Evolutionary conservation across 1,284 basidiomycete species (phyloP), one percentile per base, ranked within the genome.

Genomic region (Leccinum griseonigrum): DNA sequence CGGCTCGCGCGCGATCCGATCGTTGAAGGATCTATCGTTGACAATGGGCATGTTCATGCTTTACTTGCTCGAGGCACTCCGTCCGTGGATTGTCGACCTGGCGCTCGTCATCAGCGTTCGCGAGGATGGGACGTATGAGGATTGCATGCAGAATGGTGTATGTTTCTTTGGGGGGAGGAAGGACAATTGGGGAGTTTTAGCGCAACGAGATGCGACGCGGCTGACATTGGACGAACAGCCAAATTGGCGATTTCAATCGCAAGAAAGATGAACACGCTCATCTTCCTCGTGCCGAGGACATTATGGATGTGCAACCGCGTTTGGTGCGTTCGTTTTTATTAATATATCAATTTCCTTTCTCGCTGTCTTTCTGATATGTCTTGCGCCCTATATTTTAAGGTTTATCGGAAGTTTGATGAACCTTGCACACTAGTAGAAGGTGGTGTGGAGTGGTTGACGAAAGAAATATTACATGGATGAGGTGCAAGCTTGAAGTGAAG

Each of bases 41-140:
- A 91, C 90, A 52, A 96, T 92, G 26, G 96, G 90, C 1, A 76
- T 97, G 57, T 99, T 98, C 86, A 91, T 98, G 83, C 84, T 99
- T 65, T 92, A 98, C 73, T 80, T 99, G 54, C 83, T 98, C 59
- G 95, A 99, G 63, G 90, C 89, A 4, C 85, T 99, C 59, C 85
- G 91, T 56, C 95, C 95, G 1, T 97, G 97, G 0, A 96, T 98
- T 67, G 97, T 99, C 51, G 97, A 99, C 75, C 96, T 95, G 56
- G 78, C 79, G 11, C 80, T 99, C 61, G 86, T 99, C 53, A 79
- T 87, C 59, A 75, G 79, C 62, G 87, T 93, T 34, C 74, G 71
- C 51, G 88, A 88, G 56, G 74, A 72, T 4, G 92, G 94, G 0
- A 83, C 81, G 53, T 95, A 95, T 67, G 97, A 99, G 65, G 94